Evolutionary conservation across 148 eudicot species (phyloP).

Genomic region (Vaccinium darrowii): DNA sequence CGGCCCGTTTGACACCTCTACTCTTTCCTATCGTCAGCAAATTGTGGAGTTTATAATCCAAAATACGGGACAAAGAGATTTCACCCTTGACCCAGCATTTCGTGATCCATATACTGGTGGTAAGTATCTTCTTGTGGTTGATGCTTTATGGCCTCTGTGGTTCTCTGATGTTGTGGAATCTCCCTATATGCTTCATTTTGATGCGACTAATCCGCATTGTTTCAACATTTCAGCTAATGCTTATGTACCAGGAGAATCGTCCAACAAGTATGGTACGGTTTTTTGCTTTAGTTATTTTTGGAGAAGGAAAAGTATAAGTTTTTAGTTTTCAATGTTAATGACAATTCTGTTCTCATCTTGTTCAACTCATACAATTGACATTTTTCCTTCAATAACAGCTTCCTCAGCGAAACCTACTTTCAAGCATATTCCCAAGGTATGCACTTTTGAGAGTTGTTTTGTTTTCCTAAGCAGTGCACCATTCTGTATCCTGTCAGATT

Average conservation of each 20-base stretch:
- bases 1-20: too few species aligned
- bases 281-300: background rate
- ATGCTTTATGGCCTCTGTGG: background rate
- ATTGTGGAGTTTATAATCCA: slow-evolving; percentile 85
- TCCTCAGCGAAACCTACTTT: slow-evolving; percentile 54
- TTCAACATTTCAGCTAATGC: slow-evolving; percentile 76
- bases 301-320: background rate
- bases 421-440: slow-evolving; percentile 96
- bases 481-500: background rate
- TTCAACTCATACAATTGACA: background rate
- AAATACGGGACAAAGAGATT: slow-evolving; percentile 74
- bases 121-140: slow-evolving; percentile 33
- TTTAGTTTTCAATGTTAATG: background rate
- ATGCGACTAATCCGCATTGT: background rate
- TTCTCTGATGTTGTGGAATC: slow-evolving; percentile 6
- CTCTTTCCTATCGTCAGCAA: slow-evolving; percentile 91
- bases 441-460: background rate
- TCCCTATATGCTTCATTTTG: slow-evolving; percentile 15
- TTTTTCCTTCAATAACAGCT: slow-evolving; percentile 40
- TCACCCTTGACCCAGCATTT: slow-evolving; percentile 74
- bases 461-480: background rate
- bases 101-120: slow-evolving; percentile 96
- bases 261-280: slow-evolving; percentile 52
- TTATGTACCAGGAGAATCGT: slow-evolving; percentile 77
- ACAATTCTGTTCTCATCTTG: slow-evolving; percentile 5